Conservation (phyloP, 495 filamentous ascomycete species). For the Aspergillus saccharolyticus region DNA sequence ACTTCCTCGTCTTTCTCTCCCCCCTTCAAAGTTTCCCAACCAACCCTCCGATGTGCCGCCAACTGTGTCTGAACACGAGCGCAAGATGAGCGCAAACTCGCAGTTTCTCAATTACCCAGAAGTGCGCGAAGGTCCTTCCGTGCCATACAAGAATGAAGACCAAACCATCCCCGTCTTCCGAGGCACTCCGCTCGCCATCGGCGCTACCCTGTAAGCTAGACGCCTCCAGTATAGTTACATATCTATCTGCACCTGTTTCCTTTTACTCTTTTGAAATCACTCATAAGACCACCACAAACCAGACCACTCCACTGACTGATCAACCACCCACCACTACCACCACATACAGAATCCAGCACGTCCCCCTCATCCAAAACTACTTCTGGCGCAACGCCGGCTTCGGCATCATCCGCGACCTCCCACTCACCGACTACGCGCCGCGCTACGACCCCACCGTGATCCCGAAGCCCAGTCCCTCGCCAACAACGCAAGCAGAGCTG, state of each 20-base stretch:
- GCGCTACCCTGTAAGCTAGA: conserved; percentile 46
- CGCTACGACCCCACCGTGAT: conserved; percentile 84
- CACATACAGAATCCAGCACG: conserved; percentile 47
- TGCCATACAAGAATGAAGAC: conserved; percentile 45
- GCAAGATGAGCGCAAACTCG: conserved; percentile 21
- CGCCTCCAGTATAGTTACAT: no score
- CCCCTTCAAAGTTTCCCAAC: neutral
- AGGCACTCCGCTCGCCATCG: conserved; percentile 45
- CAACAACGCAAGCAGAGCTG: conserved; percentile 23
- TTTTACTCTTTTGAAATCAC: neutral
- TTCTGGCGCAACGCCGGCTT: conserved; percentile 79
- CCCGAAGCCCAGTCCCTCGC: conserved; percentile 42
- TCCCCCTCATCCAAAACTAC: conserved; percentile 50
- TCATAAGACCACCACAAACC: neutral
- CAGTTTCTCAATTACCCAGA: conserved; percentile 42
- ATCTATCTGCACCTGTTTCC: neutral
- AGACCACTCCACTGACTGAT: no score
- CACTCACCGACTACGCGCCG: conserved; percentile 54
- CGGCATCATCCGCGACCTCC: conserved; percentile 50
- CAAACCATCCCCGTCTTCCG: conserved; percentile 51
- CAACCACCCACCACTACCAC: no score
- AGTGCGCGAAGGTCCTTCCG: conserved; percentile 37
- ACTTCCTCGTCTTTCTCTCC: neutral
- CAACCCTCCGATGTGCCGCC: neutral
- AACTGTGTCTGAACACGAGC: neutral